Evolutionary conservation across 108 stramenopile species (phyloP).

Genomic region (Asterionellopsis glacialis): DNA sequence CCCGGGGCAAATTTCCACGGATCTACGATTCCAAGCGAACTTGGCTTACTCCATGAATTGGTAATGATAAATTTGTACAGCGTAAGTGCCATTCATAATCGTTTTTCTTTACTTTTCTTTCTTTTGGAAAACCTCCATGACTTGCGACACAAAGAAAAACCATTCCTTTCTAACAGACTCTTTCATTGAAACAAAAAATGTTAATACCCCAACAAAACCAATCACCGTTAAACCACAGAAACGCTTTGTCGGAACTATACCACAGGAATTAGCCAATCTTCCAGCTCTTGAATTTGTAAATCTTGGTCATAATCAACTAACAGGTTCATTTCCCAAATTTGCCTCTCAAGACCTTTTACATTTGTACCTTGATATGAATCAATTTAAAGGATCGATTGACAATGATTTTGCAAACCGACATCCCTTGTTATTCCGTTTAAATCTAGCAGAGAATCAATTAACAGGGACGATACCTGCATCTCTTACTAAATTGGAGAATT

Average conservation of each 20-base stretch:
- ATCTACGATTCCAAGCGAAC: conserved; percentile 4
- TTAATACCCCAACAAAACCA: too few relatives aligned
- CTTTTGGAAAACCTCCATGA: too few relatives aligned
- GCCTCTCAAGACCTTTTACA: conserved; percentile 3
- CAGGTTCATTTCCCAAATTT: conserved; percentile 24
- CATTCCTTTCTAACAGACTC: too few relatives aligned
- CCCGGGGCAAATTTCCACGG: conserved; percentile 13
- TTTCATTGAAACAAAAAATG: too few relatives aligned
- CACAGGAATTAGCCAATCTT: conserved; percentile 18
- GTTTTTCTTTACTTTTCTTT: too few relatives aligned
- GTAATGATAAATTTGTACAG: too few relatives aligned
- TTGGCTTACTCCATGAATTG: background rate
- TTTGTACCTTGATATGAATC: conserved; percentile 1
- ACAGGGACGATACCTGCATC: conserved; percentile 22
- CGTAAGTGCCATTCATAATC: too few relatives aligned
- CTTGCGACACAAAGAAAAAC: too few relatives aligned
- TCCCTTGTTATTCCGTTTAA: conserved; percentile 8
- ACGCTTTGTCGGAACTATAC: conserved; percentile 31
- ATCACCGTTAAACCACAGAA: too few relatives aligned
- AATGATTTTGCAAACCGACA: background rate
- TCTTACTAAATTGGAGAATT: conserved; percentile 6
- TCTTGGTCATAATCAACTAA: conserved; percentile 47
- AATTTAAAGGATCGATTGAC: background rate
- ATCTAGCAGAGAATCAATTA: conserved; percentile 20
- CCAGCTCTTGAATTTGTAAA: conserved; percentile 31